These are phyloP conservation scores for Polyplosphaeria fusca DNA, from an alignment of 495 filamentous ascomycete genomes.

Conservation along the genomic window DNA sequence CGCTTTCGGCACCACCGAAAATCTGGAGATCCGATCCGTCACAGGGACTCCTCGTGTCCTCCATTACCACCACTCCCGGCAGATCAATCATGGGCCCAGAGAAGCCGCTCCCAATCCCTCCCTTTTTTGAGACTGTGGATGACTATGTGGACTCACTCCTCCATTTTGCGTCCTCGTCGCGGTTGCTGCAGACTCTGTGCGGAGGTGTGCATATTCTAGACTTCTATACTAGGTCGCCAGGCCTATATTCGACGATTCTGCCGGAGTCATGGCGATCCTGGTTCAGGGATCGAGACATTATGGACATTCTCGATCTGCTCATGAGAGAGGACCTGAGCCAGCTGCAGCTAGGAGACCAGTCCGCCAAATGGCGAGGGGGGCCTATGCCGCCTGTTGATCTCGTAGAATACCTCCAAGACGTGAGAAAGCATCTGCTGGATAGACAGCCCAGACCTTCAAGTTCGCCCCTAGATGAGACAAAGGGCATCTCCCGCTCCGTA, in stretches of 20 bases:
- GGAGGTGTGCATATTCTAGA: constrained; percentile 94
- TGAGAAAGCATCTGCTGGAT: constrained; percentile 65
- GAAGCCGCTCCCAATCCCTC: constrained; percentile 56
- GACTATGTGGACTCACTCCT: constrained; percentile 77
- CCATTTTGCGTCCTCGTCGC: constrained; percentile 66
- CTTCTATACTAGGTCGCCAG: constrained; percentile 83
- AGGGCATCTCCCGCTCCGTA: constrained; percentile 61
- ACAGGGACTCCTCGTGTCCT: not conserved
- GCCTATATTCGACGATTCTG: constrained; percentile 70
- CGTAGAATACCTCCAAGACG: constrained; percentile 67
- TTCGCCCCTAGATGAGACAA: constrained; percentile 13
- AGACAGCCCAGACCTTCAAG: constrained; percentile 44
- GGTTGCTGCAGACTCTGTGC: constrained; percentile 81
- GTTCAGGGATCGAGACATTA: constrained; percentile 64
- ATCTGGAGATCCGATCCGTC: not conserved
- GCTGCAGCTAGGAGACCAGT: constrained; percentile 27
- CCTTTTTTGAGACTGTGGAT: constrained; percentile 57
- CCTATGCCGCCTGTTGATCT: constrained; percentile 64
- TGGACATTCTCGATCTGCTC: constrained; percentile 73
- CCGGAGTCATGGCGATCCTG: constrained; percentile 77
- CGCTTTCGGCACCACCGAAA: not conserved
- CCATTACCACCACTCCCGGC: not conserved
- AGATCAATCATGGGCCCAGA: constrained; percentile 47
- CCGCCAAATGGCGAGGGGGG: constrained; percentile 48
- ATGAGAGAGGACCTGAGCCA: constrained; percentile 66